Base-by-base conservation (phyloP, 495 filamentous ascomycete genomes). In the Tuber brumale region DNA sequence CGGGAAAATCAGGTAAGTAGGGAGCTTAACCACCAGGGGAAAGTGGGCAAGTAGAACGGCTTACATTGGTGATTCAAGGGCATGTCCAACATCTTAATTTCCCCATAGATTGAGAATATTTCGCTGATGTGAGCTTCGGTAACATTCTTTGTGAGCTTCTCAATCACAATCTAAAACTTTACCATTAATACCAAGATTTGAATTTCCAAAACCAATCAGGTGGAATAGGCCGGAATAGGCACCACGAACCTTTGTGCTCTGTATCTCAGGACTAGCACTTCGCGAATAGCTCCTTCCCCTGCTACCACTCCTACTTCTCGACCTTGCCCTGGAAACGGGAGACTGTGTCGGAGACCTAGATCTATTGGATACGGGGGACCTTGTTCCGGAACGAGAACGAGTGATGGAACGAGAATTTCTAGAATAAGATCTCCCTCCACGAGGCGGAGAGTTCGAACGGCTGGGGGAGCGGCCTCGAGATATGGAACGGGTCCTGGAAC, bases 71-170 rank as follows among this genome's bases (percentile, higher is more conserved):
- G 87, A 83, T 97, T 97, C 82, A 97, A 88, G 0, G 96, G 95
- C 78, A 99, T 87, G 77, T 97, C 94, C 23, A 99, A 82, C 75
- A 93, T 91, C 76, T 91, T 87, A 76, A 99, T 97, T 12, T 89
- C 87, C 44, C 95, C 95, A 85, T 95, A 99, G 57, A 88, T 86
- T 27, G 92, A 91, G 83, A 99, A 99, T 72, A 99, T 97, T 80
- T 99, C 95, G 57, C 88, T 88, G 12, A 99, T 87, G 82, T 98
- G 95, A 41, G 87, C 88, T 79, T 94, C 93, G 72, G 92, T 94
- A 79, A 99, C 90, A 83, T 97, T 99, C 82, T 97, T 97, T 7
- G 95, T 96, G 80, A 99, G 88, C 82, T 95, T 96, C 85, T 99
- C 96, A 45, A 98, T 91, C 23, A 98, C 93, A 76, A 99, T 94